Evolutionary conservation across 2,329 filamentous ascomycete species (phyloP).

Genomic region (Colletotrichum tofieldiae): DNA sequence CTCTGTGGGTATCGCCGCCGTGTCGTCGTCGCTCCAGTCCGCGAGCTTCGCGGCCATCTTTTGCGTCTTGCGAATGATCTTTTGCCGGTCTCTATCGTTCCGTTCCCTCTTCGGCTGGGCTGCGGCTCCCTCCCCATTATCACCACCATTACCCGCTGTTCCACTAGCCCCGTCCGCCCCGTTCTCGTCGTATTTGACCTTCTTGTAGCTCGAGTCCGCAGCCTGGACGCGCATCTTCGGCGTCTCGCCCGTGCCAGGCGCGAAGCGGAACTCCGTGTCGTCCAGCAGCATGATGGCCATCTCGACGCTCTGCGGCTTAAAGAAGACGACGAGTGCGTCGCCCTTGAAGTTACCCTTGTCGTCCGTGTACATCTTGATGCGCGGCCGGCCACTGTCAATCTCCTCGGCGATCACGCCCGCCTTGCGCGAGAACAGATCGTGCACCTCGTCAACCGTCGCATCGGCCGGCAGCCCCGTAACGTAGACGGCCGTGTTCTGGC

Average conservation of each 20-base stretch:
- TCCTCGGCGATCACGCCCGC: constrained; percentile 95
- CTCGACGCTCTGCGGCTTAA: constrained; percentile 92
- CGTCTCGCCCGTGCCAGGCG: constrained; percentile 68
- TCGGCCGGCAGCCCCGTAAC: constrained; percentile 90
- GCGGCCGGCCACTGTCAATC: constrained; percentile 87
- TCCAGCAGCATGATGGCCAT: constrained; percentile 87
- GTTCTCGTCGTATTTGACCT: constrained; percentile 77
- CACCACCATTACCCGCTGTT: constrained; percentile 44
- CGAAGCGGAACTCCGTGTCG: constrained; percentile 84
- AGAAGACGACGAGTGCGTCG: constrained; percentile 93
- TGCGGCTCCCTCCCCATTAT: constrained; percentile 56
- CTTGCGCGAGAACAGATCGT: constrained; percentile 85
- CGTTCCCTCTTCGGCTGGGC: constrained; percentile 47
- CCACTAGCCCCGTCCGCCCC: constrained; percentile 37
- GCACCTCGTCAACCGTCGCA: constrained; percentile 84
- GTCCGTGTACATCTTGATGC: constrained; percentile 94
- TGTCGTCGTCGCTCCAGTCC: constrained; percentile 95
- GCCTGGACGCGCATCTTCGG: constrained; percentile 82
- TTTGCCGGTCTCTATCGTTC: constrained; percentile 82
- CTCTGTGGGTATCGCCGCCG: constrained; percentile 64
- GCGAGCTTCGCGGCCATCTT: constrained; percentile 92
- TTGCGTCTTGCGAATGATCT: constrained; percentile 92
- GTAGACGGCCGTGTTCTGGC: constrained; percentile 91
- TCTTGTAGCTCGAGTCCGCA: constrained; percentile 94
- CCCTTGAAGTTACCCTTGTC: constrained; percentile 90